phyloP scores from a whole-genome alignment of 208 protist species.

The Trypanosoma platydactyli region DNA sequence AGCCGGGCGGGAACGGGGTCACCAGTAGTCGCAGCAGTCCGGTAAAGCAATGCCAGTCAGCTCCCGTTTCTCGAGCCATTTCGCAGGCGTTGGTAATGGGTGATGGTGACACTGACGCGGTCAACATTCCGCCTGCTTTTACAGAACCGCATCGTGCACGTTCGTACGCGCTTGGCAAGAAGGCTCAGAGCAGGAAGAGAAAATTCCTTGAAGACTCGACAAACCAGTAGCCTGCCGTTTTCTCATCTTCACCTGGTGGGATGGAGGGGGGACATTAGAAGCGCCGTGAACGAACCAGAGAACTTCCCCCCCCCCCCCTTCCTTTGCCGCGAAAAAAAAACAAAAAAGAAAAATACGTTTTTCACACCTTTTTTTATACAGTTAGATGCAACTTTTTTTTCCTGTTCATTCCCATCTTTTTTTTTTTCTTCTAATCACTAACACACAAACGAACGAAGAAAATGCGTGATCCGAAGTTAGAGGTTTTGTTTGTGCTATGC shows the following conservation, averaged over 20 bases:
- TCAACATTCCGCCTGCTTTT: conserved; percentile 34
- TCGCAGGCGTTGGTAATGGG: conserved; percentile 50
- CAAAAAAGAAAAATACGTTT: no score
- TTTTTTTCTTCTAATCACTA: neutral
- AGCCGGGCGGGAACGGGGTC: conserved; percentile 3
- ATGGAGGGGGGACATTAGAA: no score
- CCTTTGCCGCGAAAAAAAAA: no score
- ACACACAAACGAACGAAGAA: neutral
- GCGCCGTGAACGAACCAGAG: no score
- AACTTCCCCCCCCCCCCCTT: no score
- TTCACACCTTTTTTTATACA: no score
- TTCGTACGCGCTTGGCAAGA: conserved; percentile 53
- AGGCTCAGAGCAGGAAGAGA: conserved; percentile 46
- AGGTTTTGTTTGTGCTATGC: conserved; percentile 18
- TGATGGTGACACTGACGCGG: neutral
- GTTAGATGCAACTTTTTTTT: conserved; percentile 1
- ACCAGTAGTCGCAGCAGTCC: neutral
- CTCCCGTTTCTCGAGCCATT: conserved; percentile 50
- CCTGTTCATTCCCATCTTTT: conserved; percentile 2
- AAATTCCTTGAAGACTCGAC: conserved; percentile 70
- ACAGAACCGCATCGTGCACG: conserved; percentile 48
- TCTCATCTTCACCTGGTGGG: neutral
- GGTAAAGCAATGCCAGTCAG: conserved; percentile 30
- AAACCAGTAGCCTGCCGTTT: conserved; percentile 38
- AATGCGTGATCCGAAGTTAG: no score